Conservation (phyloP, 163 green algal genomes). For the Smithsoniella earleae region DNA sequence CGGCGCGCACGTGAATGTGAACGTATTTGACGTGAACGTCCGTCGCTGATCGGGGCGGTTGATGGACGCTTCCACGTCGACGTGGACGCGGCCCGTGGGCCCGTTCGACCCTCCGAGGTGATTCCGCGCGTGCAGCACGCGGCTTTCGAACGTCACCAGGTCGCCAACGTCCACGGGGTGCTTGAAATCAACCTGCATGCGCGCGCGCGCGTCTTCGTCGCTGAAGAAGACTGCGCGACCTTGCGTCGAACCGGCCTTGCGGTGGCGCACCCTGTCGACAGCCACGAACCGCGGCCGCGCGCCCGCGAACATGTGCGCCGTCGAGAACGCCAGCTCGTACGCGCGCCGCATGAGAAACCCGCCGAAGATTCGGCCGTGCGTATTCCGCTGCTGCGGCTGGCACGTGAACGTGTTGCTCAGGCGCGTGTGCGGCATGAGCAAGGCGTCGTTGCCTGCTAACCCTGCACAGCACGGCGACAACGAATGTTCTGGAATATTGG, state of each 20-base stretch:
- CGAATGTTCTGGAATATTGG: conserved; percentile 22
- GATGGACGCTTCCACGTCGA: conserved; percentile 16
- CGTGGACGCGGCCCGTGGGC: not conserved
- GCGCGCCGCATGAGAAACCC: conserved; percentile 73
- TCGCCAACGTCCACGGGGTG: conserved; percentile 72
- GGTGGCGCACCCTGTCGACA: conserved; percentile 40
- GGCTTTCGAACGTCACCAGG: conserved; percentile 57
- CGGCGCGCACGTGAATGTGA: conserved; percentile 18
- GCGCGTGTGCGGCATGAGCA: conserved; percentile 53
- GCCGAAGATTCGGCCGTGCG: conserved; percentile 73
- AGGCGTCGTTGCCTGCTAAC: conserved; percentile 37
- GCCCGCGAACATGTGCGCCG: conserved; percentile 68
- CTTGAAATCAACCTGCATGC: conserved; percentile 39
- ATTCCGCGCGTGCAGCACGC: conserved; percentile 46
- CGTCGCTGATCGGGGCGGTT: conserved; percentile 2
- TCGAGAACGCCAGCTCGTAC: conserved; percentile 78
- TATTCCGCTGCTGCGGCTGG: conserved; percentile 80
- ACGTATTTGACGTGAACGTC: not conserved
- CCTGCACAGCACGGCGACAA: conserved; percentile 34
- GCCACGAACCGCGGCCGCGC: conserved; percentile 49
- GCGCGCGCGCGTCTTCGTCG: no score
- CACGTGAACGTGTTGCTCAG: conserved; percentile 68
- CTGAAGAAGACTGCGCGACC: not conserved
- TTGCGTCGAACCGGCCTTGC: not conserved
- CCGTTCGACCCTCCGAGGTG: not conserved